Conservation (phyloP, 768 basidiomycete species). For the Lentinus brumalis region DNA sequence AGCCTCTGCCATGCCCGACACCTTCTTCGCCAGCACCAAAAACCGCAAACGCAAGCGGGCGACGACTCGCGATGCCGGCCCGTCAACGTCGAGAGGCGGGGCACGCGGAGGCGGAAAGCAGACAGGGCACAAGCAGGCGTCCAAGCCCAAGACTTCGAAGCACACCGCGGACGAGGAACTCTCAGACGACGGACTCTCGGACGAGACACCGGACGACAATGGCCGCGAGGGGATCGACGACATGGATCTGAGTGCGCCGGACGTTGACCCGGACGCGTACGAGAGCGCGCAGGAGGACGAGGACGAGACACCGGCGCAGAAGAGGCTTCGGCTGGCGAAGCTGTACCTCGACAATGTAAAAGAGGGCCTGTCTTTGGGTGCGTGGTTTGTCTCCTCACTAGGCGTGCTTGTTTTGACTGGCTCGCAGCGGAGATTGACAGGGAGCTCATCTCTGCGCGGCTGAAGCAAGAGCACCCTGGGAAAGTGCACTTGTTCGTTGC, state of each 20-base stretch:
- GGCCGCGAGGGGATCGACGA: slow-evolving; percentile 58
- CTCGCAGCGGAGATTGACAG: slow-evolving; percentile 82
- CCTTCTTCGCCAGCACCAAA: slow-evolving; percentile 73
- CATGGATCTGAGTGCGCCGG: slow-evolving; percentile 66
- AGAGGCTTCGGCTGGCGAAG: slow-evolving; percentile 87
- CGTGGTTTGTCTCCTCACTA: neutral
- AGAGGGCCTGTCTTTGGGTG: slow-evolving; percentile 53
- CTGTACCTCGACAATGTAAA: slow-evolving; percentile 87
- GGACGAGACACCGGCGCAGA: slow-evolving; percentile 90
- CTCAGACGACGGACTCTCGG: slow-evolving; percentile 68
- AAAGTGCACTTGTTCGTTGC: slow-evolving; percentile 84
- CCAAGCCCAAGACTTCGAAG: slow-evolving; percentile 12
- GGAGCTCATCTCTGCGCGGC: slow-evolving; percentile 85
- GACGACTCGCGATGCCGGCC: slow-evolving; percentile 36
- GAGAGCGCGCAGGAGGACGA: slow-evolving; percentile 83
- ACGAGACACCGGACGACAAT: slow-evolving; percentile 56
- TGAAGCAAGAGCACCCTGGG: slow-evolving; percentile 89
- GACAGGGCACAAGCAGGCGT: slow-evolving; percentile 28
- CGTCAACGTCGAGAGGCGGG: slow-evolving; percentile 28
- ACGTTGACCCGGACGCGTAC: slow-evolving; percentile 49
- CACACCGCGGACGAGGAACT: slow-evolving; percentile 61
- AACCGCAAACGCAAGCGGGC: slow-evolving; percentile 62
- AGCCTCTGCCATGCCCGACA: slow-evolving; percentile 64
- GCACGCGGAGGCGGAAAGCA: slow-evolving; percentile 24
- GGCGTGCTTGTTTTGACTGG: too few relatives aligned